phyloP scores from a whole-genome alignment of 352 stramenopile species.

The Pythium coloratum region DNA sequence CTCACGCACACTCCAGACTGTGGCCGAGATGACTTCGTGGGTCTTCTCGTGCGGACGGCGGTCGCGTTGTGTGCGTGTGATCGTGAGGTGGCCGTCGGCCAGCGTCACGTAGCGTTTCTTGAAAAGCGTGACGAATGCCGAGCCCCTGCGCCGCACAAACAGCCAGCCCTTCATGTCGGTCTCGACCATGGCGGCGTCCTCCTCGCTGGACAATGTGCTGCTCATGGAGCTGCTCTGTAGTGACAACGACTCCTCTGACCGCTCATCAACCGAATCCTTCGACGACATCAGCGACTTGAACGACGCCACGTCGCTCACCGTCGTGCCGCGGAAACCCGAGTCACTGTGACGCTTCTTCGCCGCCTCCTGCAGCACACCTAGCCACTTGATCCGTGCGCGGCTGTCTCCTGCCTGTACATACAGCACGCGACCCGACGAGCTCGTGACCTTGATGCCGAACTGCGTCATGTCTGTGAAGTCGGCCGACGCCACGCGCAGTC shows the following conservation, averaged over 20 bases:
- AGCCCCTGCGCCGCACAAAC: constrained; percentile 30
- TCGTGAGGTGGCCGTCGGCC: constrained; percentile 41
- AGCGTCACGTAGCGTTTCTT: constrained; percentile 63
- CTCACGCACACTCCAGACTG: constrained; percentile 37
- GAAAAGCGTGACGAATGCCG: constrained; percentile 34
- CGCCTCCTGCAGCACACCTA: constrained; percentile 53
- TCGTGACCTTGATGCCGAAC: constrained; percentile 61
- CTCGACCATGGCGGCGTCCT: constrained; percentile 31
- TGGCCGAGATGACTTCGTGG: constrained; percentile 50
- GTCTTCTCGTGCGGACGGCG: constrained; percentile 38
- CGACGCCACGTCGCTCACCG: constrained; percentile 37
- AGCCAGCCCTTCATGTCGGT: constrained; percentile 52
- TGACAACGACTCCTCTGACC: constrained; percentile 19
- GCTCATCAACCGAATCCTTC: constrained; percentile 1
- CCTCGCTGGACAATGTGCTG: constrained; percentile 46
- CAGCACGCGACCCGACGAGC: constrained; percentile 59
- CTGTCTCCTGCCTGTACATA: constrained; percentile 60
- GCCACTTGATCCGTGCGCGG: constrained; percentile 45
- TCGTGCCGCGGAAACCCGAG: constrained; percentile 36
- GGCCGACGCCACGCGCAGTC: constrained; percentile 48
- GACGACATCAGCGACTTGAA: not conserved
- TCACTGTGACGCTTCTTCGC: constrained; percentile 34
- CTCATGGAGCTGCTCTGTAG: constrained; percentile 29
- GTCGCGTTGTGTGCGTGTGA: constrained; percentile 36
- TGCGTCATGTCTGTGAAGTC: constrained; percentile 47